Percentiles rank a stretch among this genome's conserved stretches.
Evolutionary conservation across 768 basidiomycete species (phyloP).

Genomic region (Phlebiopsis flavidoalba): DNA sequence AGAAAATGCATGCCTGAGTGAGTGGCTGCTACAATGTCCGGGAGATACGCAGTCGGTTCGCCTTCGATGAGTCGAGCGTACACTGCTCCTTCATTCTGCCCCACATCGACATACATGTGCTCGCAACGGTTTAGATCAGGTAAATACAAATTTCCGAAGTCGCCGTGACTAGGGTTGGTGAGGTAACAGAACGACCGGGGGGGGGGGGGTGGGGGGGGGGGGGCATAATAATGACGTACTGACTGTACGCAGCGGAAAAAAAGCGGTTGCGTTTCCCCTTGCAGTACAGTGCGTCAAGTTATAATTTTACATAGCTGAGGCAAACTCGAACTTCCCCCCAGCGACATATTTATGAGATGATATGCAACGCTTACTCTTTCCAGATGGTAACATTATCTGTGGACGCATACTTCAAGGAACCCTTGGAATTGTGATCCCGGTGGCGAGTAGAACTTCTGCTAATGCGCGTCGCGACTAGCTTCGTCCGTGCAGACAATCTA

Average conservation of each 20-base stretch:
- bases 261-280: too few relatives aligned
- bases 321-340: background rate
- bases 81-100: constrained; percentile 22
- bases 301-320: constrained; percentile 15
- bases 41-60: constrained; percentile 19
- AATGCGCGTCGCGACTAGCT: constrained; percentile 13
- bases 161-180: too few relatives aligned
- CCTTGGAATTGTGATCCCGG: constrained; percentile 24
- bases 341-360: background rate
- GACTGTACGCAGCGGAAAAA: too few relatives aligned
- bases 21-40: constrained; percentile 16
- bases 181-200: too few relatives aligned
- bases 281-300: too few relatives aligned
- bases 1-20: too few relatives aligned
- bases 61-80: constrained; percentile 15
- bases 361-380: constrained; percentile 11
- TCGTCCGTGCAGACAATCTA: constrained; percentile 20
- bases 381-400: constrained; percentile 24
- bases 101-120: too few relatives aligned
- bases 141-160: background rate
- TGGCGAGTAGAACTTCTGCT: constrained; percentile 17
- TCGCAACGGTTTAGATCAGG: too few relatives aligned
- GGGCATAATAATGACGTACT: too few relatives aligned
- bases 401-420: too few relatives aligned
- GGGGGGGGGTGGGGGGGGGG: too few relatives aligned